A percentile compares a stretch with the other conserved stretches of the same genome.
Evolutionary conservation across 2,329 filamentous ascomycete species (phyloP).

Genomic region (Lachnellula hyalina): DNA sequence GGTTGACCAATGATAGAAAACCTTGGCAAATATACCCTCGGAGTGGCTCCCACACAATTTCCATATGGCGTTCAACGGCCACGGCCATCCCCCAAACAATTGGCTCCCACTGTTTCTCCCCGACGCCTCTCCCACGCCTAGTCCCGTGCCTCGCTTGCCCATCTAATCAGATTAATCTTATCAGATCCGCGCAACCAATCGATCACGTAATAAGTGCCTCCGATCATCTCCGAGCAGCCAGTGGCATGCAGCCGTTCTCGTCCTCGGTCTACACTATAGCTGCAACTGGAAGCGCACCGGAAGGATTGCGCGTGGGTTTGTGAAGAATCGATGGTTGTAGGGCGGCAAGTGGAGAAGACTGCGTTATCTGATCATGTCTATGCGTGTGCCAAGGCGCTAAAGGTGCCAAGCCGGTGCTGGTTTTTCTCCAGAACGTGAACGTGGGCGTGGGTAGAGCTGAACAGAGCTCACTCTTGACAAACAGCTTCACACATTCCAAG

Average conservation of each 20-base stretch:
- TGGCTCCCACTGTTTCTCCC: neutral
- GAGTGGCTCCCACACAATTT: neutral
- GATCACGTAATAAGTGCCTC: slow-evolving; percentile 1
- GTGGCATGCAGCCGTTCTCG: neutral
- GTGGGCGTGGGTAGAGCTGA: too few species aligned
- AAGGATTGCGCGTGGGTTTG: neutral
- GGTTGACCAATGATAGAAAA: too few species aligned
- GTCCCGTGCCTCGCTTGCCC: neutral
- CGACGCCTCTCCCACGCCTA: too few species aligned
- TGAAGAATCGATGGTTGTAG: neutral
- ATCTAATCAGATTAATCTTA: neutral
- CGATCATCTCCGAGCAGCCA: slow-evolving; percentile 1
- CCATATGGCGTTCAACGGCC: neutral
- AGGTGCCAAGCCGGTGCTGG: neutral
- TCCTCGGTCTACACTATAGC: too few species aligned
- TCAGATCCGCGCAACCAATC: neutral
- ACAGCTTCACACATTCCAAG: too few species aligned
- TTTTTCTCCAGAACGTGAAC: neutral
- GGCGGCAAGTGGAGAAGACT: neutral
- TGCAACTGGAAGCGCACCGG: too few species aligned
- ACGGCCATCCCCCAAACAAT: neutral
- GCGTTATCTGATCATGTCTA: neutral
- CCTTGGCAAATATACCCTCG: too few species aligned
- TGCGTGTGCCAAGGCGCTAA: neutral
- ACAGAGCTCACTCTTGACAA: too few species aligned